phyloP scores from a whole-genome alignment of 345 rosid species.

The Lepidium aucheri region DNA sequence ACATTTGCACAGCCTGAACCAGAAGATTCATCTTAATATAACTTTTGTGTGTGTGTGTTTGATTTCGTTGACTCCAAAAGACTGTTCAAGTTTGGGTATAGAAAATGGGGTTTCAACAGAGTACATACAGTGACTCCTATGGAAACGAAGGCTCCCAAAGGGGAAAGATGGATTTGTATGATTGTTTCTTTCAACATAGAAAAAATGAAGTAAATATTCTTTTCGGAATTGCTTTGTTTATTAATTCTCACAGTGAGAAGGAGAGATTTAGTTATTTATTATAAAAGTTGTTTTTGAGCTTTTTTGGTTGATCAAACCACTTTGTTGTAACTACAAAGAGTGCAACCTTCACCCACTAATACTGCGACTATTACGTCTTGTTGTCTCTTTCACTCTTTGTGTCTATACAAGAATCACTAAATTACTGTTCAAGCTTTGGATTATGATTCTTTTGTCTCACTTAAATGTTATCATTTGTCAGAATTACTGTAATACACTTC shows the following conservation, averaged over 20 bases:
- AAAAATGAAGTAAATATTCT: conserved; percentile 13
- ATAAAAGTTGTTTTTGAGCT: not conserved
- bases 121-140: not conserved
- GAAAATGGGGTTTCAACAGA: conserved; percentile 11
- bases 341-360: not conserved
- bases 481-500: not conserved
- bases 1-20: conserved; percentile 21
- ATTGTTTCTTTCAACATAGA: conserved; percentile 23
- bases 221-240: conserved; percentile 4
- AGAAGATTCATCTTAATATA: conserved; percentile 11
- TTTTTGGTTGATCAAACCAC: not conserved
- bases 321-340: not conserved
- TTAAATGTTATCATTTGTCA: not conserved
- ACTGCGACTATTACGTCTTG: not conserved
- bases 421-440: not conserved
- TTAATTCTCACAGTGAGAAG: not conserved
- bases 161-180: conserved; percentile 7
- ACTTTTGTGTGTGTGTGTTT: conserved; percentile 11
- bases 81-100: conserved; percentile 10
- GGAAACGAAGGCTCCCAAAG: conserved; percentile 14
- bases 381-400: not conserved
- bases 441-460: not conserved
- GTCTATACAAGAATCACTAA: no score
- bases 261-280: not conserved
- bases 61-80: conserved; percentile 11